A percentile compares a stretch with the other conserved stretches of the same genome.
phyloP scores from a whole-genome alignment of 2,329 filamentous ascomycete genomes.

The Fusarium sp. region DNA sequence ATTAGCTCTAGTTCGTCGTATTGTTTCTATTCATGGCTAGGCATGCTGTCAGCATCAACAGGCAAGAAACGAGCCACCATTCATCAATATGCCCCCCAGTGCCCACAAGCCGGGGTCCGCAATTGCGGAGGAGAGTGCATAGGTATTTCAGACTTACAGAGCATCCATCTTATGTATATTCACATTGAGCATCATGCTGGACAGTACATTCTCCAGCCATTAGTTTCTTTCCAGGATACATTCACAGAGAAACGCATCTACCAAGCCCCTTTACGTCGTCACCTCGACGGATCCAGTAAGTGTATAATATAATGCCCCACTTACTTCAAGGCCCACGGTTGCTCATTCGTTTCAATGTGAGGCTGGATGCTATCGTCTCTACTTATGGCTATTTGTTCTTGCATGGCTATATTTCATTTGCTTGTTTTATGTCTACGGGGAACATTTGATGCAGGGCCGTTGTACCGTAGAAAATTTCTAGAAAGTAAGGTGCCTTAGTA shows the following conservation, averaged over 20 bases:
- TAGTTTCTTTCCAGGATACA: conserved; percentile 13
- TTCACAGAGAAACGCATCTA: conserved; percentile 8
- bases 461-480: not conserved
- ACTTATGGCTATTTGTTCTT: conserved; percentile 6
- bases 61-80: conserved; percentile 6
- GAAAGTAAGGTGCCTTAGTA: not conserved
- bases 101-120: conserved; percentile 12
- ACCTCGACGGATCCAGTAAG: conserved; percentile 33
- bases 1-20: conserved; percentile 3
- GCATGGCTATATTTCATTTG: not conserved
- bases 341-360: conserved; percentile 50
- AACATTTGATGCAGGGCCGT: not conserved
- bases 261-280: conserved; percentile 40
- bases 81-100: not conserved
- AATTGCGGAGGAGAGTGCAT: conserved; percentile 5
- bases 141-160: not conserved
- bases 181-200: not conserved
- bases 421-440: not conserved
- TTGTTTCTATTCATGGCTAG: conserved; percentile 35
- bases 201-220: conserved; percentile 6
- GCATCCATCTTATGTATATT: conserved; percentile 9
- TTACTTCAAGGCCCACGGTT: conserved; percentile 48
- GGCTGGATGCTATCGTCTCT: conserved; percentile 1
- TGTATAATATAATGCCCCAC: conserved; percentile 36
- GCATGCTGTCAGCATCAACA: not conserved